Conservation (phyloP, 2,329 filamentous ascomycete genomes). For the Curvularia lunata region DNA sequence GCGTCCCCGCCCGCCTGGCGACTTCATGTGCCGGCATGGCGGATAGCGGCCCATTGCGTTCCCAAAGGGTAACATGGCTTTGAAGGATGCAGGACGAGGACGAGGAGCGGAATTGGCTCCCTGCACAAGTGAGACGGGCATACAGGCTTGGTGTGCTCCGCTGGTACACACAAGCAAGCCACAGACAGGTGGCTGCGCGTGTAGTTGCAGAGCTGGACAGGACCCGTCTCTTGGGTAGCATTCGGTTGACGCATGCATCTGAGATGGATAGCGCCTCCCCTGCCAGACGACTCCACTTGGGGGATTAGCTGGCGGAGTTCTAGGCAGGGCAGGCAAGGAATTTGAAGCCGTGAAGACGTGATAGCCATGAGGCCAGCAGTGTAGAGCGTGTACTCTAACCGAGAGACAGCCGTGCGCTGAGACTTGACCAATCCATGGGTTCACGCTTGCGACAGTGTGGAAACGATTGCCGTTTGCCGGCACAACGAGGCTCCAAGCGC, state of each 20-base stretch:
- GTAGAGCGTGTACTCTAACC: constrained; percentile 10
- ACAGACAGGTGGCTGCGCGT: constrained; percentile 13
- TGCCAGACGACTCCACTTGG: constrained; percentile 9
- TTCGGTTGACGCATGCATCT: constrained; percentile 13
- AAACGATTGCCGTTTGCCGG: constrained; percentile 19
- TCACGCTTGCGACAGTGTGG: constrained; percentile 5
- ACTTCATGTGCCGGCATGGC: not conserved
- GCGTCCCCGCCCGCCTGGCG: constrained; percentile 5
- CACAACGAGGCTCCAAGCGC: constrained; percentile 5
- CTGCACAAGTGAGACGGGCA: constrained; percentile 18
- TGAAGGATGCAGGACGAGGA: constrained; percentile 20
- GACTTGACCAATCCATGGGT: constrained; percentile 35
- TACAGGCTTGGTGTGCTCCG: constrained; percentile 15
- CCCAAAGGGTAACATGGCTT: constrained; percentile 34
- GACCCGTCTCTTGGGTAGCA: constrained; percentile 19
- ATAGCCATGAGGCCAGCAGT: constrained; percentile 20
- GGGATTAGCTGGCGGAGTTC: constrained; percentile 7
- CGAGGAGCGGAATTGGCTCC: constrained; percentile 1
- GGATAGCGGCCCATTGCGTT: constrained; percentile 17
- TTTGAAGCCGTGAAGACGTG: constrained; percentile 21
- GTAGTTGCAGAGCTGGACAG: constrained; percentile 9
- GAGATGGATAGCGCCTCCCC: constrained; percentile 5
- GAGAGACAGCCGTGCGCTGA: constrained; percentile 29
- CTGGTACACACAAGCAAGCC: constrained; percentile 14
- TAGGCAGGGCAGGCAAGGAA: constrained; percentile 6